Evolutionary conservation across 2,329 filamentous ascomycete species (phyloP), one percentile per base, ranked within the genome.

Genomic region (Pseudocercospora fuligena): DNA sequence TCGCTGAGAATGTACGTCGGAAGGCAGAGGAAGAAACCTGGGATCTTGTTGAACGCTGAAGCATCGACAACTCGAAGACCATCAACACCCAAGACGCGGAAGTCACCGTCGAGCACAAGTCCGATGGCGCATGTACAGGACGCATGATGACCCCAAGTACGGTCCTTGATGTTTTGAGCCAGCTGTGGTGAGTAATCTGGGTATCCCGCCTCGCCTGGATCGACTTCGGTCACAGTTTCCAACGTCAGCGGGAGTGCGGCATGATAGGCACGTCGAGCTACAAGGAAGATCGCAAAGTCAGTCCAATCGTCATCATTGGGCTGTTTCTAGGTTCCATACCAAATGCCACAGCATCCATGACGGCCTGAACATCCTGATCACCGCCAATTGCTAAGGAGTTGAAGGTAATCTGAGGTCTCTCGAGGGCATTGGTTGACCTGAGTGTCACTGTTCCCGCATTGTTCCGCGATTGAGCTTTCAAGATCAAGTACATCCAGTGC

Each of bases 401-500:
- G 80, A 88, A 90, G 58, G 81, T 80, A 69, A 92, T 90, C 5
- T 84, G 75, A 0, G 90, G 90, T 2, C 82, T 80, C 62, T 91
- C 89, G 0, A 86, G 85, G 0, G 90, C 89, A 73, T 92, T 85
- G 0, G 85, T 78, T 0, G 86, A 88, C 16, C 80, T 81, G 5
- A 93, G 84, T 3, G 77, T 83, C 6, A 93, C 89, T 1, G 83
- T 85, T 8, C 90, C 90, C 6, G 76, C 82, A 76, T 76, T 78
- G 75, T 92, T 91, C 60, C 86, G 85, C 0, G 89, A 84, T 72
- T 90, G 88, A 0, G 86, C 84, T 77, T 90, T 89, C 63, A 92
- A 81, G 6, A 85, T 83, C 11, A 78, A 78, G 83, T 82, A 85
- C 16, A 79, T 78, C 78, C 80, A 84, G 68, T 82, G 80, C 33